Evolutionary conservation across 257 asterid species (phyloP).

Genomic region (Solanum chaucha): DNA sequence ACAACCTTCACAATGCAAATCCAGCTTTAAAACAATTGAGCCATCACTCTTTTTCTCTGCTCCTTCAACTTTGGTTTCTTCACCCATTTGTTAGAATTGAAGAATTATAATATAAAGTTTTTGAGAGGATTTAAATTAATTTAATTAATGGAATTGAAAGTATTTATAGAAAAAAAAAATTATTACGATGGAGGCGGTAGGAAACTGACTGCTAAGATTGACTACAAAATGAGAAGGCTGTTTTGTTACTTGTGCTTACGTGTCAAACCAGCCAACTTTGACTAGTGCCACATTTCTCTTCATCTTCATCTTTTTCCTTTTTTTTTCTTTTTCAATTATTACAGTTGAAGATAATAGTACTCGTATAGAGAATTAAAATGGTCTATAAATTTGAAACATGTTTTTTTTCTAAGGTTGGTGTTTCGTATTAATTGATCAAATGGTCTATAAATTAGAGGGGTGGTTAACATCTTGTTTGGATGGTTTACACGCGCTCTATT

Average conservation of each 20-base stretch:
- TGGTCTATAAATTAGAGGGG: too few species aligned
- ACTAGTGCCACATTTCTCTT: background rate
- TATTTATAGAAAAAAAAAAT: background rate
- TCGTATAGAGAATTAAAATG: too few species aligned
- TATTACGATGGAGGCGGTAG: background rate
- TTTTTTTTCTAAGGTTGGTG: too few species aligned
- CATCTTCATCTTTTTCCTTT: background rate
- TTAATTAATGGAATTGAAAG: background rate
- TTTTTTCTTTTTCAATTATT: too few species aligned
- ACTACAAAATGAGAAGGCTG: background rate
- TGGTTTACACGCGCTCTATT: too few species aligned
- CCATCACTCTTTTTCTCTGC: background rate
- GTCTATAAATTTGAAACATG: too few species aligned
- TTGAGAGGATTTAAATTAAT: background rate
- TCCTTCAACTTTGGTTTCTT: background rate
- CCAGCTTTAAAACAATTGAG: constrained; percentile 12
- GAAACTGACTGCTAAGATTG: background rate
- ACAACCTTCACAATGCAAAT: constrained; percentile 28
- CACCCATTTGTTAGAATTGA: background rate
- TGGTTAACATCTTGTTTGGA: too few species aligned
- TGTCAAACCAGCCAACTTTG: background rate
- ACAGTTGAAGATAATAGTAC: too few species aligned
- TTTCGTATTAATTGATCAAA: too few species aligned
- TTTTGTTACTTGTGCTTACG: background rate
- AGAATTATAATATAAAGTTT: background rate